phyloP scores from a whole-genome alignment of 768 basidiomycete species.

The Collybia mongolica region DNA sequence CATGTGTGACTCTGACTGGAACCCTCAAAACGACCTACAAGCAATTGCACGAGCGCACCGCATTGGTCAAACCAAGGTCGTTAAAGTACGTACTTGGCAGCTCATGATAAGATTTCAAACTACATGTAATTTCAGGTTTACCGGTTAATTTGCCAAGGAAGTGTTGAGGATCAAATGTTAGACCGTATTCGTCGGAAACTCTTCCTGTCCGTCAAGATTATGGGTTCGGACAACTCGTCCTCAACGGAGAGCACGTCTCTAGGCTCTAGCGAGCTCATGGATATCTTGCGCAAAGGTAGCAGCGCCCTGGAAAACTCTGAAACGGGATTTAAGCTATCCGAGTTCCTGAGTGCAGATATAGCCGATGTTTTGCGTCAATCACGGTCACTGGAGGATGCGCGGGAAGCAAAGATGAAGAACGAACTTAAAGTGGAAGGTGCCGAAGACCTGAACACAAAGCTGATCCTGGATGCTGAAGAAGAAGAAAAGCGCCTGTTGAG shows the following conservation, averaged over 20 bases:
- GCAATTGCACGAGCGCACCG: conserved; percentile 86
- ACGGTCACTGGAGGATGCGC: conserved; percentile 34
- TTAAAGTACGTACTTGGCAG: conserved; percentile 42
- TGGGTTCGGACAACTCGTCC: conserved; percentile 36
- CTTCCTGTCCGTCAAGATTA: conserved; percentile 63
- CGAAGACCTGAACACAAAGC: conserved; percentile 14
- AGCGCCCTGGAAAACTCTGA: conserved; percentile 46
- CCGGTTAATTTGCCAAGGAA: conserved; percentile 64
- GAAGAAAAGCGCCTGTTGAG: conserved; percentile 50
- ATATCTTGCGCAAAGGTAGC: conserved; percentile 57
- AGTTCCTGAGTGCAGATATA: conserved; percentile 45
- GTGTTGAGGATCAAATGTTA: conserved; percentile 77
- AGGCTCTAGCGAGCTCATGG: conserved; percentile 46
- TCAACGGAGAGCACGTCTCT: conserved; percentile 25
- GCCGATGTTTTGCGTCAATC: conserved; percentile 46
- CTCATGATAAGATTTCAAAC: neutral
- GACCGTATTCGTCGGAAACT: conserved; percentile 71
- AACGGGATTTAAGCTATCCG: conserved; percentile 34
- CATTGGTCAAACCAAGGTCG: conserved; percentile 72
- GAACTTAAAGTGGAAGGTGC: conserved; percentile 25
- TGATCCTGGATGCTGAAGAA: conserved; percentile 45
- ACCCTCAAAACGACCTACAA: conserved; percentile 79
- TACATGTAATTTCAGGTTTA: conserved; percentile 48
- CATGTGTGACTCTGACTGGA: conserved; percentile 75
- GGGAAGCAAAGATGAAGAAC: conserved; percentile 44